These are phyloP conservation scores for Brassica napus DNA, from an alignment of 345 rosid genomes.

Conservation along the genomic window Da-Ae NC_063447.1:2074001-2074500, in stretches of 20 bases:
- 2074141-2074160: background rate
- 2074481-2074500: too few relatives aligned
- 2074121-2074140: background rate
- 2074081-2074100: background rate
- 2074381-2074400: too few relatives aligned
- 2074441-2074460: too few relatives aligned
- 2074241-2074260: slow-evolving; percentile 16
- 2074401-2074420: too few relatives aligned
- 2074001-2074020: slow-evolving; percentile 13
- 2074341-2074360: slow-evolving; percentile 3
- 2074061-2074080: background rate
- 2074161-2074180: background rate
- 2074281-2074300: slow-evolving; percentile 37
- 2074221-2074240: slow-evolving; percentile 24
- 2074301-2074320: slow-evolving; percentile 30
- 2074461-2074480: too few relatives aligned
- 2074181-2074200: background rate
- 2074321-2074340: slow-evolving; percentile 3
- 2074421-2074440: too few relatives aligned
- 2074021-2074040: background rate
- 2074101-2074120: background rate
- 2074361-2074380: background rate
- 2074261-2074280: slow-evolving; percentile 31
- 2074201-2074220: background rate
- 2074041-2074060: background rate